A percentile compares a stretch with the other conserved stretches of the same genome.
Conservation (phyloP, 306 rosid species). For the Bauhinia variegata region DNA sequence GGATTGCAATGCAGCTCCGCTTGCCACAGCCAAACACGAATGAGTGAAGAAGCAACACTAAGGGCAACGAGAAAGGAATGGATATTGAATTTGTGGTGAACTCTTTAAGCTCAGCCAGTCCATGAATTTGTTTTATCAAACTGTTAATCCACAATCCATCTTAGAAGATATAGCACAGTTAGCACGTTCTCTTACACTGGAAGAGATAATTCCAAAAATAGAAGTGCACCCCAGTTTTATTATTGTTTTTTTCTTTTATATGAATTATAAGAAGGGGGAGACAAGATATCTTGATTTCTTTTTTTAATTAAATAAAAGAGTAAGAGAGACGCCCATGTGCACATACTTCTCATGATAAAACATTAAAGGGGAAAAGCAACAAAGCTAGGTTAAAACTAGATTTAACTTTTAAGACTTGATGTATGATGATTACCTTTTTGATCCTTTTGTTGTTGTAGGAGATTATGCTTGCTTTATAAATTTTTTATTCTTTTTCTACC, state of each 20-base stretch:
- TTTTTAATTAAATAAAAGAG: no score
- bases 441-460: not conserved
- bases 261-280: no score
- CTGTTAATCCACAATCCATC: not conserved
- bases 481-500: not conserved
- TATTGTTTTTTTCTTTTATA: no score
- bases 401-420: not conserved
- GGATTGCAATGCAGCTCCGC: no score
- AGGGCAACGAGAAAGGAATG: not conserved
- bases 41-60: constrained; percentile 5
- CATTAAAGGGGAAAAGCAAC: no score
- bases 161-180: not conserved
- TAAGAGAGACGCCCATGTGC: no score
- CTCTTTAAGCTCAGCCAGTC: not conserved
- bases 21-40: constrained; percentile 28
- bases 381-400: not conserved
- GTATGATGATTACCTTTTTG: not conserved
- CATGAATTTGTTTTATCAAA: not conserved
- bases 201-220: no score
- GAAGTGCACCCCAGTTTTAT: no score
- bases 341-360: no score
- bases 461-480: not conserved
- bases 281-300: no score
- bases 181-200: not conserved
- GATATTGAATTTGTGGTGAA: not conserved